Evolutionary conservation across 352 stramenopile species (phyloP), one percentile per base, ranked within the genome.

Genomic region (Globisporangium recalcitrans): DNA sequence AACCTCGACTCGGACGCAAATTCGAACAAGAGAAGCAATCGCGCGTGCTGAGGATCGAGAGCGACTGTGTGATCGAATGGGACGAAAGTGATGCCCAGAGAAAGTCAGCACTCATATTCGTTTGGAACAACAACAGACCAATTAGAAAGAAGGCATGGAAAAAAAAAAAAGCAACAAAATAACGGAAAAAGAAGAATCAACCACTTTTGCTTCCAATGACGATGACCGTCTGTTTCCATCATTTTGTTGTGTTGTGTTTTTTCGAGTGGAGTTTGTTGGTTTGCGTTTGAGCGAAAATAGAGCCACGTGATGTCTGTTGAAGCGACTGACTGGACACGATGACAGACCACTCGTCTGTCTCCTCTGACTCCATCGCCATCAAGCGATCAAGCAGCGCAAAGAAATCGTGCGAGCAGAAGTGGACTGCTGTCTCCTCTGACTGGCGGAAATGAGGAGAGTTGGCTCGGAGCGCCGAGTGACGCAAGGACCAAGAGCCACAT

Each of bases 1-100:
- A 55, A 55, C 21, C 21, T 54, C 48, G 16, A 54, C 22, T n/a
- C 24, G 46, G 22, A 3, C 16, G 24, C 52, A 59, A 60, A 38
- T 49, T 51, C 32, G 53, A 60, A 60, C 31, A 60, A 60, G 36
- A 60, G 53, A 60, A 60, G 53, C 19, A 40, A 56, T 38, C 49
- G 11, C 11, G 47, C 27, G 14, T 27, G 42, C 11, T n/a, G 42
- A 22, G 42, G 42, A 11, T 14, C n/a, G 11, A 26, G 34, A 6
- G 10, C 11, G 11, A 14, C 11, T 14, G 34, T 13, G 13, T 44
- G 14, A 44, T n/a, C n/a, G n/a, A n/a, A n/a, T n/a, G n/a, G 27
- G 27, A 31, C 27, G 27, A 31, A 31, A 31, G 36, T 58, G 52
- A 44, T n/a, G 38, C 38, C 16, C 16, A 44, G 38, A 44, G 38